Evolutionary conservation across 352 stramenopile species (phyloP).

Genomic region (Globisporangium emineosum): DNA sequence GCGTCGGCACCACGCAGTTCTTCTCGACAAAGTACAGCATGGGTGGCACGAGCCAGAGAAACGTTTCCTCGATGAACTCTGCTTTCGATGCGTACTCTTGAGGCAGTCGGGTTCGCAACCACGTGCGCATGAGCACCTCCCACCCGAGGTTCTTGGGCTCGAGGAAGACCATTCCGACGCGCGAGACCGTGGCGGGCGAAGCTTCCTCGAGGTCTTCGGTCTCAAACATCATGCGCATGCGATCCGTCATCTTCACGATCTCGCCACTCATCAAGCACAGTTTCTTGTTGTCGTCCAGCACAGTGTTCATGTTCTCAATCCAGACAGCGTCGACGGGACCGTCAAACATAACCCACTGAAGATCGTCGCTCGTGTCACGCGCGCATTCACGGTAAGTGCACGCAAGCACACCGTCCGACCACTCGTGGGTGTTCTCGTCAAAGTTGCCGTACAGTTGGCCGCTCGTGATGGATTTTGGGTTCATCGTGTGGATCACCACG

Average conservation of each 20-base stretch:
- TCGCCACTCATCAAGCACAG: conserved; percentile 93
- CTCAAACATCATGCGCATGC: conserved; percentile 96
- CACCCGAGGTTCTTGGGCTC: conserved; percentile 90
- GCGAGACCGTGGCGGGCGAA: conserved; percentile 88
- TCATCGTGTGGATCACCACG: conserved; percentile 89
- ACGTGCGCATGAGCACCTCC: conserved; percentile 86
- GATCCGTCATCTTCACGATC: conserved; percentile 94
- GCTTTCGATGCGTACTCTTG: conserved; percentile 29
- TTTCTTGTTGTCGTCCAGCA: conserved; percentile 94
- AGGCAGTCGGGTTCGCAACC: conserved; percentile 65
- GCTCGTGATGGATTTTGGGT: conserved; percentile 94
- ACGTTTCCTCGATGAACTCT: conserved; percentile 67
- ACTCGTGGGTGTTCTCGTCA: conserved; percentile 93
- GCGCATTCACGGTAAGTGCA: conserved; percentile 93
- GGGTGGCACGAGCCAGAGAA: conserved; percentile 89
- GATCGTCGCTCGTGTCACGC: conserved; percentile 68
- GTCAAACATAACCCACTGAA: conserved; percentile 95
- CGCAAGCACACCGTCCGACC: conserved; percentile 93
- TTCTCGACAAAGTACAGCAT: conserved; percentile 93
- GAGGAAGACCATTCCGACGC: conserved; percentile 93
- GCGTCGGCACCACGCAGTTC: conserved; percentile 74
- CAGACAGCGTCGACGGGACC: conserved; percentile 92
- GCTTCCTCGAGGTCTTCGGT: conserved; percentile 90
- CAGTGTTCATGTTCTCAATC: conserved; percentile 97
- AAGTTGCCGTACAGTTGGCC: conserved; percentile 95